Conservation (phyloP, 2,329 filamentous ascomycete species). For the Beauveria caledonica region DNA sequence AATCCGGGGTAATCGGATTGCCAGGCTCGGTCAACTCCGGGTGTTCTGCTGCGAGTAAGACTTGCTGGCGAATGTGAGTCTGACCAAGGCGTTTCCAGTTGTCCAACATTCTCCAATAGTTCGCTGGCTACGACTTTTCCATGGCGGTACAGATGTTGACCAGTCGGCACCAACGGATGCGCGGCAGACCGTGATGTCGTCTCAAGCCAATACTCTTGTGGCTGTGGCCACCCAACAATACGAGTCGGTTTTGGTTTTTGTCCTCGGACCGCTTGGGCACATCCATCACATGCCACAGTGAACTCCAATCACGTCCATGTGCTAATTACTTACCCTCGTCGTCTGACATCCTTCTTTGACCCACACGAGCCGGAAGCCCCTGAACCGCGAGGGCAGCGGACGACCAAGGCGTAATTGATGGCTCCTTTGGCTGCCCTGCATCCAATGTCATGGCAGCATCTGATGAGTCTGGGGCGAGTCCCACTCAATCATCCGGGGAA, state of each 20-base stretch:
- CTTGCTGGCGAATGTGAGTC: background rate
- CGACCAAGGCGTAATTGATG: background rate
- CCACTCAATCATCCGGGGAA: constrained; percentile 7
- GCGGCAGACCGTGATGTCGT: background rate
- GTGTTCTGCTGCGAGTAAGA: background rate
- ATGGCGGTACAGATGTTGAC: background rate
- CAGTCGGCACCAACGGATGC: background rate
- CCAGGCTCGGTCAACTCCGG: background rate
- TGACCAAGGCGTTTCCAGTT: too few species aligned
- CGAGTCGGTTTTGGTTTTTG: background rate
- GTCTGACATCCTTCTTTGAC: too few species aligned
- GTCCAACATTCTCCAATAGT: background rate
- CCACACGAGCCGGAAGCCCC: too few species aligned
- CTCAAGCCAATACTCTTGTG: background rate
- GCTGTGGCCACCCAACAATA: background rate
- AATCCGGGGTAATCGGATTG: background rate
- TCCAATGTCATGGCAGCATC: background rate
- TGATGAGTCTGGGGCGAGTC: background rate
- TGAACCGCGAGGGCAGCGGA: background rate
- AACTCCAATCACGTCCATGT: background rate
- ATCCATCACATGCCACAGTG: background rate
- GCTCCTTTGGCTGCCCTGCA: background rate
- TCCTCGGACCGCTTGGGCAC: background rate
- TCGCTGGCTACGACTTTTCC: background rate
- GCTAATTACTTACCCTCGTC: too few species aligned